phyloP scores from a whole-genome alignment of 345 rosid genomes.

The Melastoma malabathricum region DNA sequence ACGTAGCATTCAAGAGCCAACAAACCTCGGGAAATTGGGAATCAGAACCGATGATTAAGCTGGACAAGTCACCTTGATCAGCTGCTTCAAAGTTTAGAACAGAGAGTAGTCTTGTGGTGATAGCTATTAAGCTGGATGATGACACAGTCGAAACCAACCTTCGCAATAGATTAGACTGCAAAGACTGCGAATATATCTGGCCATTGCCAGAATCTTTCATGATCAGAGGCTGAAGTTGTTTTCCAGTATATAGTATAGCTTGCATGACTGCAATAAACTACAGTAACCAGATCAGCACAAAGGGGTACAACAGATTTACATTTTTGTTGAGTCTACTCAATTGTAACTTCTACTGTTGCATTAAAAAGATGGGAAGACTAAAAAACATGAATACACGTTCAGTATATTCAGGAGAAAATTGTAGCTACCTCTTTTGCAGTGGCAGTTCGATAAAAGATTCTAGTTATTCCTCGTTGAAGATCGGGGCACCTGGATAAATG shows the following conservation, averaged over 20 bases:
- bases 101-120: slow-evolving; percentile 57
- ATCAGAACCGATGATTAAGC: slow-evolving; percentile 40
- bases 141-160: slow-evolving; percentile 60
- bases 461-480: slow-evolving; percentile 91
- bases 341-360: too few relatives aligned
- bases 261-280: slow-evolving; percentile 87
- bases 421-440: slow-evolving; percentile 66
- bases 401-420: slow-evolving; percentile 1
- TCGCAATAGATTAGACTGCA: slow-evolving; percentile 43
- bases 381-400: not conserved
- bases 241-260: slow-evolving; percentile 61
- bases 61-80: slow-evolving; percentile 48
- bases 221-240: slow-evolving; percentile 55
- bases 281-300: slow-evolving; percentile 14
- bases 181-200: slow-evolving; percentile 13
- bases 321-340: too few relatives aligned
- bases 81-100: slow-evolving; percentile 69
- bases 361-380: not conserved
- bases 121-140: slow-evolving; percentile 47
- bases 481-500: slow-evolving; percentile 65
- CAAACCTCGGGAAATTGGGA: slow-evolving; percentile 70
- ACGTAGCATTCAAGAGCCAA: not conserved
- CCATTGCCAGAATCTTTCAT: slow-evolving; percentile 21
- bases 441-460: slow-evolving; percentile 88
- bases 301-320: not conserved